Evolutionary conservation across 768 basidiomycete species (phyloP), one percentile per base, ranked within the genome.

Genomic region (Psilocybe subaeruginosa): DNA sequence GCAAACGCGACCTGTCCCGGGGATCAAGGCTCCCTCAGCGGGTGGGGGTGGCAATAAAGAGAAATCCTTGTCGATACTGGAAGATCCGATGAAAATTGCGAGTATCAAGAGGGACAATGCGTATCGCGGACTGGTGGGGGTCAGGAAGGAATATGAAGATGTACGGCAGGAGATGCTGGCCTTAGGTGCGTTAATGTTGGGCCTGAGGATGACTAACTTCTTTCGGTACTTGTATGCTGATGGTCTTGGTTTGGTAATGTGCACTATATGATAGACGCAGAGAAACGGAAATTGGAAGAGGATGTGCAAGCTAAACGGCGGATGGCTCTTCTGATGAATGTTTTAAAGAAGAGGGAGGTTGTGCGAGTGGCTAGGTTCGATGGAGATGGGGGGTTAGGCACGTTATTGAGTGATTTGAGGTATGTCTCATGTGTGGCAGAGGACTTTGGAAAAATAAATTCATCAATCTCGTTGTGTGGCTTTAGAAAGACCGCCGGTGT

Each of bases 311-410:
- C 60, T 45, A 63, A 64, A 59, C 63, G 68, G 23, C 65, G 63
- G 27, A 39, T 65, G n/a, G 54, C 54, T 17, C 33, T 74, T 27
- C 59, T 74, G 27, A 43, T 74, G 47, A 53, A 56, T 12, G 63
- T 67, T 3, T 53, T 76, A 54, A 69, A 72, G 57, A 64, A 64
- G 56, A 66, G 66, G 31, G 73, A 74, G 57, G 41, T n/a, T 0
- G 53, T 68, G 23, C 68, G 74, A 56, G 49, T 74, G 64, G 66
- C 70, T 46, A 68, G 68, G 9, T 16, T 50, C 1, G 54, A 45
- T 30, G 41, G n/a, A 43, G 57, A 8, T 2, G 50, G 64, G 52
- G 66, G 65, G 39, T 59, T 70, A 17, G 62, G 50, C 4, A 54
- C 9, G 58, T 53, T 70, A 62, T 27, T 72, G 19, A 48, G 54